Percentiles rank a stretch among this genome's conserved stretches.
Conservation (phyloP, 257 asterid genomes). For the Ocimum tenuiflorum region DNA sequence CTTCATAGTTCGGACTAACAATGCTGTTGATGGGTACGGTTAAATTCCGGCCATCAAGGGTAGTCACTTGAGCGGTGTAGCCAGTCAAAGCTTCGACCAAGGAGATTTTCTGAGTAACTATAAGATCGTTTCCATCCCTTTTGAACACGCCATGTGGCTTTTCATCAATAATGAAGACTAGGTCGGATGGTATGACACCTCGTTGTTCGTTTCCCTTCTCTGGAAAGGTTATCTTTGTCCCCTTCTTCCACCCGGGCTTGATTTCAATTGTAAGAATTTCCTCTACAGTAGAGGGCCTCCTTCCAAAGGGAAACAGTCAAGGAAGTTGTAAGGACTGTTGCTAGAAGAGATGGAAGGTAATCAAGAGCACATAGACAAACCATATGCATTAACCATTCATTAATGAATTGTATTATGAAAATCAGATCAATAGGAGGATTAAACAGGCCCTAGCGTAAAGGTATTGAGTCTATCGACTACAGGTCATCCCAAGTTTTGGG, state of each 20-base stretch:
- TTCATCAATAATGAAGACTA: conserved; percentile 76
- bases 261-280: conserved; percentile 74
- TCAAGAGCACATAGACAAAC: neutral
- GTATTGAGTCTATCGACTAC: no score
- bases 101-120: conserved; percentile 63
- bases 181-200: conserved; percentile 75
- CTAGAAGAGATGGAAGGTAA: neutral
- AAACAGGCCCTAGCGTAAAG: neutral
- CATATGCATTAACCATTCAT: neutral
- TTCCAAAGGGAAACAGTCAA: conserved; percentile 22
- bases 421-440: neutral
- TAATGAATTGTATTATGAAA: neutral
- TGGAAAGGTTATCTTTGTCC: conserved; percentile 88
- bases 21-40: conserved; percentile 53
- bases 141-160: conserved; percentile 70
- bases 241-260: conserved; percentile 96
- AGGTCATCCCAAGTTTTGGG: no score
- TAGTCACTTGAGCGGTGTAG: conserved; percentile 53
- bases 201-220: conserved; percentile 80
- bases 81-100: conserved; percentile 81
- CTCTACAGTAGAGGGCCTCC: conserved; percentile 58
- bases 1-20: conserved; percentile 66
- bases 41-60: conserved; percentile 68
- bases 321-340: neutral
- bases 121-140: conserved; percentile 80